phyloP scores from a whole-genome alignment of 768 basidiomycete species.

The Amanita rimosa region DNA sequence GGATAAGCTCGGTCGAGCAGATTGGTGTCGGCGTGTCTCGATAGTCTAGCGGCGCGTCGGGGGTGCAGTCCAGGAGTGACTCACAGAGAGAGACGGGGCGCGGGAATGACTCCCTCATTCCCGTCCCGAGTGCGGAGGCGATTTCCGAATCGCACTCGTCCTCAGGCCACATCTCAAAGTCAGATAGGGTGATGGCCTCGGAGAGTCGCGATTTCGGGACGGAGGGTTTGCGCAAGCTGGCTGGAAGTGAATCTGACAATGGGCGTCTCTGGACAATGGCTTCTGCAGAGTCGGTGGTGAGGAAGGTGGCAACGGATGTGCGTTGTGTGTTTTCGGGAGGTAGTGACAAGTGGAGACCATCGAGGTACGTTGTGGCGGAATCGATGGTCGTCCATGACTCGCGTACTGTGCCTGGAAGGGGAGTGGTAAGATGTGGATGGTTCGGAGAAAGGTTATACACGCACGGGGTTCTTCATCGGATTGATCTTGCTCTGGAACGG shows the following conservation, averaged over 20 bases:
- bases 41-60: slow-evolving; percentile 19
- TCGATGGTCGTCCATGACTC: slow-evolving; percentile 35
- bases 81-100: slow-evolving; percentile 26
- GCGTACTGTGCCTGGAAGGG: slow-evolving; percentile 16
- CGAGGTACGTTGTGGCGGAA: slow-evolving; percentile 26
- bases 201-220: slow-evolving; percentile 18
- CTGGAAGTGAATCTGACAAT: background rate
- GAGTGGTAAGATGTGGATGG: background rate
- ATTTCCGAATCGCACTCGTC: slow-evolving; percentile 13
- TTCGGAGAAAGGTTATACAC: background rate
- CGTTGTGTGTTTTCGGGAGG: slow-evolving; percentile 24
- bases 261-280: slow-evolving; percentile 30
- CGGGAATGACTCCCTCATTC: slow-evolving; percentile 27
- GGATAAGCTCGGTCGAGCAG: background rate
- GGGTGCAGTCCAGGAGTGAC: slow-evolving; percentile 14
- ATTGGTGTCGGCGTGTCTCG: slow-evolving; percentile 6
- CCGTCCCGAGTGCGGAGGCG: slow-evolving; percentile 2
- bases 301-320: slow-evolving; percentile 39
- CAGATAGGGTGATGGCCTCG: slow-evolving; percentile 25
- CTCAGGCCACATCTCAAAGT: slow-evolving; percentile 30
- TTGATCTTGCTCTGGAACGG: slow-evolving; percentile 5
- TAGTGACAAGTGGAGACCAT: slow-evolving; percentile 26
- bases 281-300: slow-evolving; percentile 47
- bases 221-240: slow-evolving; percentile 1
- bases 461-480: slow-evolving; percentile 1